Base-by-base conservation (phyloP, 495 filamentous ascomycete genomes). In the Margaritispora aquatica region DNA sequence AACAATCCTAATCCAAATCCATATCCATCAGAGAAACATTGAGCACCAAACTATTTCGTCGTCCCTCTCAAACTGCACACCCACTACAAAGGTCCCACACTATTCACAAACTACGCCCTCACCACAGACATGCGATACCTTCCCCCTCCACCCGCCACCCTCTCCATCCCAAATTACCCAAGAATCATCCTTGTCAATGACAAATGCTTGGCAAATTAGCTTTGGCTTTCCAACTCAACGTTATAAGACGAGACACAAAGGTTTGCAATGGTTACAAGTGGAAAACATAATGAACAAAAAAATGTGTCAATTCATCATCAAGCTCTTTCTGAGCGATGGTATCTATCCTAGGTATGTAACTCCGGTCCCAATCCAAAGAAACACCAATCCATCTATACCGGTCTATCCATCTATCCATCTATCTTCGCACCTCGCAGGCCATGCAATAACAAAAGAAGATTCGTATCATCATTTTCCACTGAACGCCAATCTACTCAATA, bases 401-500 rank as follows among this genome's bases (percentile, higher is more conserved):
- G 2, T 44, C 38, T 34, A 13, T 2, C 38, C 38, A 8, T 44
- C 38, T 34, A 13, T 34, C 5, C 38, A n/a, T 44, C 38, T 44
- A 44, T 44, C 38, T 44, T 44, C 19, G 38, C 38, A 44, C 38
- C 38, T 15, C 17, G 38, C 15, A 44, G 3, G 19, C 38, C 11
- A 44, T 44, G 38, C 38, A 44, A 17, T n/a, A 44, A 3, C 15
- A 44, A 44, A 44, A 44, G 38, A n/a, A 44, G 15, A 44, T 44
- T 44, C 38, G 38, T 44, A 7, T 44, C 38, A 17, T 44, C 38
- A 44, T 44, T 44, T 44, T 8, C 47, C 11, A 19, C n/a, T n/a
- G n/a, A n/a, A n/a, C 5, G 5, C n/a, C 21, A 19, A 3, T 50
- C 47, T 50, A 50, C 49, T 66, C 64, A 34, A 66, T 58, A 15